These are phyloP conservation scores for Suhomyces taliae DNA, from an alignment of 1,139 yeast species.

Conservation along the genomic window DNA sequence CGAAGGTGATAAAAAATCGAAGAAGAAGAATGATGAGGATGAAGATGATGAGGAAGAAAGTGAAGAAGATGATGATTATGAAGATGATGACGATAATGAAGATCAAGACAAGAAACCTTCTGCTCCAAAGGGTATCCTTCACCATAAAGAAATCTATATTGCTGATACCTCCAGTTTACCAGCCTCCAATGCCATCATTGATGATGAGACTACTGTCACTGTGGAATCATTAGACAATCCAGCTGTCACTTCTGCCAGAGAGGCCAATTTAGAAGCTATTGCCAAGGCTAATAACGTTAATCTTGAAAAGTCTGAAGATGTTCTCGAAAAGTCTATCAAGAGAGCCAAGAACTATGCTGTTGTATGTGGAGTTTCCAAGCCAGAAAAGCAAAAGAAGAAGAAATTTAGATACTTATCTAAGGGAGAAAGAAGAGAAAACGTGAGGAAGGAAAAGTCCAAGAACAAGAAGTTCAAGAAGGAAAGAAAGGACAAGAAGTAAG, in stretches of 20 bases:
- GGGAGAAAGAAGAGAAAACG: conserved; percentile 69
- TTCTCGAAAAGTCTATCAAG: conserved; percentile 62
- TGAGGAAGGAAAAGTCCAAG: conserved; percentile 51
- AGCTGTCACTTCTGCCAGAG: conserved; percentile 29
- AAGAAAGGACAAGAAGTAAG: conserved; percentile 14
- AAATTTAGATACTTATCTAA: conserved; percentile 85
- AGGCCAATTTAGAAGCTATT: conserved; percentile 46
- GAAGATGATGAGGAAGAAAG: conserved; percentile 10
- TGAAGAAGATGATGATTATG: conserved; percentile 22
- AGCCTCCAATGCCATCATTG: conserved; percentile 48
- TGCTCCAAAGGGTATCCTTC: conserved; percentile 38
- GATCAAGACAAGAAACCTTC: conserved; percentile 10
- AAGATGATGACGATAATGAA: conserved; percentile 13
- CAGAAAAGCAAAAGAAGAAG: conserved; percentile 58
- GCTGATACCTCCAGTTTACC: conserved; percentile 40
- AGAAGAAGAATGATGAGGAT: conserved; percentile 16
- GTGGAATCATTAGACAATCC: conserved; percentile 58
- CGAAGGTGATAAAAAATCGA: conserved; percentile 7
- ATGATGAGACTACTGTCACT: conserved; percentile 61
- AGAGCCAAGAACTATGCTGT: conserved; percentile 75
- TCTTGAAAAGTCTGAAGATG: conserved; percentile 56
- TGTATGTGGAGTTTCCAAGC: conserved; percentile 53
- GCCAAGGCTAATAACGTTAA: conserved; percentile 68
- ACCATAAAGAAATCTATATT: conserved; percentile 44
- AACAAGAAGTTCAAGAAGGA: conserved; percentile 20